Base-by-base conservation (phyloP, 192 early-diverging fungal species). In the Spizellomyces punctatus region DNA sequence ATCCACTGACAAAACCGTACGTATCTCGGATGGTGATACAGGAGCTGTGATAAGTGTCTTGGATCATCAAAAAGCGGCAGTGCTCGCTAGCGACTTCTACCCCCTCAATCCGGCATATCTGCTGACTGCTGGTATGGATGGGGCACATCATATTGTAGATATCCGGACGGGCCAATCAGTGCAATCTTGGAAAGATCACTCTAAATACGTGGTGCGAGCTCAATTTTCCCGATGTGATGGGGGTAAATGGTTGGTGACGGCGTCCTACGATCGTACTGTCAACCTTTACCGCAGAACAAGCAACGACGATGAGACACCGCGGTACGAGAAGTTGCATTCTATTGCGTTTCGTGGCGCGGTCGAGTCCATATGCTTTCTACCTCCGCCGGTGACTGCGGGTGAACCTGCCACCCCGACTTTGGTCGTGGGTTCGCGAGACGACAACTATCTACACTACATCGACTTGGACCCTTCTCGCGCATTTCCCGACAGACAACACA, bases 381-480 rank as follows among this genome's bases (percentile, higher is more conserved):
- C 61, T 5, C 43, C 74, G 2, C 7, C 46, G 17, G 14, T 27
- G 12, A 8, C 36, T 19, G 41, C 42, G 27, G 36, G 41, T 12
- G 54, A n/a, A n/a, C 22, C 48, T n/a, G n/a, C 65, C 14, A 44
- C 55, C 49, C 27, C 44, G 9, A 74, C 72, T 7, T 46, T 91
- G 17, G 81, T 93, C 8, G 79, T 88, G 46, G 89, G 90, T 27
- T 75, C 83, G 14, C 84, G 91, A 6, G 87, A 89, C 59, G 91
- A 93, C 71, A 86, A 93, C 74, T 84, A 87, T 45, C 86, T 94
- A 14, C 86, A 91, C 66, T 89, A 88, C 64, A 78, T 94, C 63
- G 74, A 83, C 36, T 69, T 91, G 16, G 76, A 62, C 57, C 65
- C 45, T 5, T 50, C 68, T 8, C 67, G 58, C 2, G 62, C 56